Base-by-base conservation (phyloP, 495 filamentous ascomycete genomes). In the Aspergillus sclerotioniger region DNA sequence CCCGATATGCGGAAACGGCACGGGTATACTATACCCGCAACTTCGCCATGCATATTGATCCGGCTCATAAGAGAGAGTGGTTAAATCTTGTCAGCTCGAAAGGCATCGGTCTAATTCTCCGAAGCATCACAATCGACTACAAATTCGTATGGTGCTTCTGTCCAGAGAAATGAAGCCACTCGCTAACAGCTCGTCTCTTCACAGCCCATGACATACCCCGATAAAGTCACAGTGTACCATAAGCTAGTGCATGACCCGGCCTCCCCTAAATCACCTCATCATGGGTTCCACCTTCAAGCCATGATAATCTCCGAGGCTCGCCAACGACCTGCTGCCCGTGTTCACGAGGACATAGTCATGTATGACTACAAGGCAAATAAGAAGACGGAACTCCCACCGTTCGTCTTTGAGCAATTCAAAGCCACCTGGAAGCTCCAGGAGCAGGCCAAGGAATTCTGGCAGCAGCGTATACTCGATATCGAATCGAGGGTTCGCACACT, bases 171-270 rank as follows among this genome's bases (percentile, higher is more conserved):
- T 17, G 6, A 52, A 8, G 25, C 9, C 28, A 35, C n/a, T 44
- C 21, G 32, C 46, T 58, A 39, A 62, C 54, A 21, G 29, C 19
- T 47, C 17, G 17, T 54, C 44, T 63, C 6, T 8, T 16, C 35
- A 15, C 60, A 96, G 92, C 92, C 93, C 9, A 90, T 96, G 84
- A 87, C 81, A 50, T 95, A 83, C 64, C 92, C 93, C 0, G 92
- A 98, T 74, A 85, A 81, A 51, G 84, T 97, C 49, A 90, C 91
- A 0, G 89, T 94, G 8, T 92, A 92, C 65, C 94, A 97, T 71
- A 96, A 89, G 67, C 81, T 98, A 6, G 74, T 79, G 6, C 57
- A 69, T n/a, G 58, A 78, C 41, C 83, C 85, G 17, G 66, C 71
- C n/a, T 59, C 68, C 12, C 56, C 67, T 10, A 51, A 65, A 7